Conservation (phyloP, 2,329 filamentous ascomycete genomes). For the Aspergillus sp. region DNA sequence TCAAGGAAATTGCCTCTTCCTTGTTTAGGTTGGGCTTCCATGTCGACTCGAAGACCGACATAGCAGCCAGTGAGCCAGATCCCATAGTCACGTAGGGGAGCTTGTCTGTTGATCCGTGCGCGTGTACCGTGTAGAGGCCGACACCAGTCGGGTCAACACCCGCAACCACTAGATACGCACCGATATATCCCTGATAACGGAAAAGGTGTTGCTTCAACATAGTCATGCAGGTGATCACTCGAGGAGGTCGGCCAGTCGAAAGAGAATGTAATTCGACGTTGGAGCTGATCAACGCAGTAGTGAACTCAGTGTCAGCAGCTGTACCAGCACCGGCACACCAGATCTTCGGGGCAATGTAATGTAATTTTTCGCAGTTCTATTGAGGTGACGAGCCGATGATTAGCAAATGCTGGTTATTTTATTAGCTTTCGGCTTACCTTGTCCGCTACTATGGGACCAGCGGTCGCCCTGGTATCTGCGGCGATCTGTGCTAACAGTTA, state of each 20-base stretch:
- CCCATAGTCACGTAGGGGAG: conserved; percentile 99
- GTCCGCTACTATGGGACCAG: conserved; percentile 96
- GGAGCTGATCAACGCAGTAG: conserved; percentile 95
- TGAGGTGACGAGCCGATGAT: neutral
- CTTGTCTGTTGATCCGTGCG: conserved; percentile 97
- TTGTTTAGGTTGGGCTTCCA: conserved; percentile 79
- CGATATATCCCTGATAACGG: conserved; percentile 96
- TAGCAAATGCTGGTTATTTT: neutral
- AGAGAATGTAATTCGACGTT: conserved; percentile 97
- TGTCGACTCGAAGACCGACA: conserved; percentile 96
- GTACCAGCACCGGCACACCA: conserved; percentile 99
- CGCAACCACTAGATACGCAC: conserved; percentile 95
- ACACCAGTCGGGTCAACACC: conserved; percentile 94
- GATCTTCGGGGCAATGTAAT: conserved; percentile 98
- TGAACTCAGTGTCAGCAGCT: conserved; percentile 98
- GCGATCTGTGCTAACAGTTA: conserved; percentile 66
- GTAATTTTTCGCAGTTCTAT: conserved; percentile 97
- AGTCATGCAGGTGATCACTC: conserved; percentile 99
- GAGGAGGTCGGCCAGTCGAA: conserved; percentile 92
- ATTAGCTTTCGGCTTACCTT: conserved; percentile 57
- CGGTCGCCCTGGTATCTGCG: conserved; percentile 95
- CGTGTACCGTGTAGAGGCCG: conserved; percentile 96
- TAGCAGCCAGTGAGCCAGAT: conserved; percentile 90
- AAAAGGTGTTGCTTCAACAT: conserved; percentile 99
- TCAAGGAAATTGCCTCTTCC: conserved; percentile 80